These are phyloP conservation scores for Conticribra guillardii DNA, from an alignment of 108 stramenopile species.

Conservation along the genomic window DNA sequence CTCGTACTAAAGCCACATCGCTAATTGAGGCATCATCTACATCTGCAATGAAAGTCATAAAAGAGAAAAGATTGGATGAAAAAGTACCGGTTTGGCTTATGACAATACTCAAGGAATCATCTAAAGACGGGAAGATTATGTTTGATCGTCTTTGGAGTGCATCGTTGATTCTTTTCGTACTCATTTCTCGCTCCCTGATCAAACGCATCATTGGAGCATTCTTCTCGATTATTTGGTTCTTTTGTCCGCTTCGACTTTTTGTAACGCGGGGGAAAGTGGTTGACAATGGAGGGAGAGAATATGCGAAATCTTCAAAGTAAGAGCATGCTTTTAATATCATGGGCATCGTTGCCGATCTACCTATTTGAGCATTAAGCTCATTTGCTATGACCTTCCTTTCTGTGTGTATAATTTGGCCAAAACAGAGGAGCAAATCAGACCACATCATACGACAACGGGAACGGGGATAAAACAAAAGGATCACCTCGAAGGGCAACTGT, in stretches of 20 bases:
- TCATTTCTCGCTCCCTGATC: conserved; percentile 31
- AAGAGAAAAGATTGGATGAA: conserved; percentile 29
- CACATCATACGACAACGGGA: too few species aligned
- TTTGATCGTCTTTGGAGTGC: conserved; percentile 27
- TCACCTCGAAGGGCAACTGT: too few species aligned
- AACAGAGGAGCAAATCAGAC: too few species aligned
- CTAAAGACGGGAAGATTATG: conserved; percentile 27
- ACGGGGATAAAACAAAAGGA: too few species aligned
- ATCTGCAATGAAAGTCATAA: conserved; percentile 17
- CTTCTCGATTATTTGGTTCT: conserved; percentile 47
- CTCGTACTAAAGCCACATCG: conserved; percentile 21
- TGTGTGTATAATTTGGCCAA: too few species aligned
- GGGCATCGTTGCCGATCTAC: too few species aligned
- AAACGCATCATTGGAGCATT: conserved; percentile 18
- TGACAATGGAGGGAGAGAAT: neutral
- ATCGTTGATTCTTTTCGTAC: conserved; percentile 28
- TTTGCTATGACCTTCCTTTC: too few species aligned
- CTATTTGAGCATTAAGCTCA: too few species aligned
- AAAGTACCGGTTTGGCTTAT: conserved; percentile 33
- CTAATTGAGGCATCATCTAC: conserved; percentile 22
- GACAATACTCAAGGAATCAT: conserved; percentile 2
- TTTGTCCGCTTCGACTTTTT: conserved; percentile 49
- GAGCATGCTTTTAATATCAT: too few species aligned
- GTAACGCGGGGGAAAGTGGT: conserved; percentile 9
- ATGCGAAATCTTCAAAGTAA: neutral